Evolutionary conservation across 202 grass and related monocot genomes (phyloP).

Genomic region (Schoenoplectus tabernaemontani): DNA sequence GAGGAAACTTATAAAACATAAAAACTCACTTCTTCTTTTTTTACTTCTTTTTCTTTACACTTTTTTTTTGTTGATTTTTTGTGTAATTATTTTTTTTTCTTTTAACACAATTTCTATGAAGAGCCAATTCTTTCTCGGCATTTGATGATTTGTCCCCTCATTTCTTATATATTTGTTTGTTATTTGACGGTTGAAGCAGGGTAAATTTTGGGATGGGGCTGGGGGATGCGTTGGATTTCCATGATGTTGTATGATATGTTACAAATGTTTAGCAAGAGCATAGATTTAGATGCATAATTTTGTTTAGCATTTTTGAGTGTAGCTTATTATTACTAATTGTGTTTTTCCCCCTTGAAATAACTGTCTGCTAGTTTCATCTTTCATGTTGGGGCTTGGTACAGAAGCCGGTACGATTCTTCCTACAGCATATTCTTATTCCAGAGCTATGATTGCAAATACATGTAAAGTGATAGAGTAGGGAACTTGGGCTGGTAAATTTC

Average conservation of each 20-base stretch:
- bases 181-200: slow-evolving; percentile 12
- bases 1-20: slow-evolving; percentile 51
- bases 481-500: too few species aligned
- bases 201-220: not conserved
- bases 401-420: not conserved
- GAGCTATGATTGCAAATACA: not conserved
- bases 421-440: not conserved
- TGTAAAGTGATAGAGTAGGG: too few species aligned
- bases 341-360: not conserved
- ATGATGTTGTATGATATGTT: slow-evolving; percentile 1
- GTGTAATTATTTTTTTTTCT: slow-evolving; percentile 94
- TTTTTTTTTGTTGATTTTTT: slow-evolving; percentile 55
- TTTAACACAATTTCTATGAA: slow-evolving; percentile 42
- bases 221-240: not conserved
- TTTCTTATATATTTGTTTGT: slow-evolving; percentile 9
- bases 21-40: slow-evolving; percentile 23
- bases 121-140: slow-evolving; percentile 42
- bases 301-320: not conserved
- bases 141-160: slow-evolving; percentile 50
- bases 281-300: slow-evolving; percentile 9
- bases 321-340: not conserved
- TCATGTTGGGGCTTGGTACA: not conserved
- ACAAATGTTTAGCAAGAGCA: slow-evolving; percentile 18
- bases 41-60: slow-evolving; percentile 36
- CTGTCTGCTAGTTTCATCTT: not conserved